A percentile compares a stretch with the other conserved stretches of the same genome.
phyloP scores from a whole-genome alignment of 352 stramenopile species.

The Phytophthora niederhauseri region DNA sequence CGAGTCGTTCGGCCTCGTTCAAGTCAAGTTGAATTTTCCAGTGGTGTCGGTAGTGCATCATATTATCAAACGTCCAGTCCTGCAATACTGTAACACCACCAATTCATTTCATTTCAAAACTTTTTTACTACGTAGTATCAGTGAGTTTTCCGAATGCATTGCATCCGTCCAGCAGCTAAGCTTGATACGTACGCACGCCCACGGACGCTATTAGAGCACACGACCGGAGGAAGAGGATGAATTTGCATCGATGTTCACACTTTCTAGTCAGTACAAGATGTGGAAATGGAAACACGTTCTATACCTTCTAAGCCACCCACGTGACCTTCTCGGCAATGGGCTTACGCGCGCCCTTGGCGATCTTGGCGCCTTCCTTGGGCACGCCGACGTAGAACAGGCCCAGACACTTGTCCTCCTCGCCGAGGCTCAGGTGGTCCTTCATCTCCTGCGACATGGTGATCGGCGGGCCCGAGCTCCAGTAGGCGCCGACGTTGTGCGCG shows the following conservation, averaged over 20 bases:
- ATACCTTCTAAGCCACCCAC: conserved; percentile 36
- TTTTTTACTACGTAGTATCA: too few relatives aligned
- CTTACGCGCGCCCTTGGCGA: conserved; percentile 63
- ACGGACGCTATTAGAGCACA: background rate
- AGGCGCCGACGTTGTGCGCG: conserved; percentile 72
- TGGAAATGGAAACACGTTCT: conserved; percentile 10
- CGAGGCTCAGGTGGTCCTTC: conserved; percentile 79
- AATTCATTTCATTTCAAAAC: background rate
- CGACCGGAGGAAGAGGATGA: background rate
- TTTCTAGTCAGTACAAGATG: conserved; percentile 11
- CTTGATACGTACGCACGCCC: too few relatives aligned
- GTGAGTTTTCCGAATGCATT: background rate
- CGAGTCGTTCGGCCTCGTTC: conserved; percentile 1
- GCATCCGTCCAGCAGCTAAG: background rate
- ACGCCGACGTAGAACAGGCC: conserved; percentile 88
- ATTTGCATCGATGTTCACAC: conserved; percentile 14
- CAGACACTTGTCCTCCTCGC: conserved; percentile 77
- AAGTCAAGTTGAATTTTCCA: conserved; percentile 1
- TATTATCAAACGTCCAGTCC: conserved; percentile 1
- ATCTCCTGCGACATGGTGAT: conserved; percentile 74
- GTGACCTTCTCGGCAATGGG: conserved; percentile 81
- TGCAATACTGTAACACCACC: background rate
- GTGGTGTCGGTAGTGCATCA: background rate
- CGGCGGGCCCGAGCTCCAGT: conserved; percentile 83
- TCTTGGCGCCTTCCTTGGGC: conserved; percentile 50